Conservation (phyloP, 2,329 filamentous ascomycete genomes). For the Trichoderma gracile region DNA sequence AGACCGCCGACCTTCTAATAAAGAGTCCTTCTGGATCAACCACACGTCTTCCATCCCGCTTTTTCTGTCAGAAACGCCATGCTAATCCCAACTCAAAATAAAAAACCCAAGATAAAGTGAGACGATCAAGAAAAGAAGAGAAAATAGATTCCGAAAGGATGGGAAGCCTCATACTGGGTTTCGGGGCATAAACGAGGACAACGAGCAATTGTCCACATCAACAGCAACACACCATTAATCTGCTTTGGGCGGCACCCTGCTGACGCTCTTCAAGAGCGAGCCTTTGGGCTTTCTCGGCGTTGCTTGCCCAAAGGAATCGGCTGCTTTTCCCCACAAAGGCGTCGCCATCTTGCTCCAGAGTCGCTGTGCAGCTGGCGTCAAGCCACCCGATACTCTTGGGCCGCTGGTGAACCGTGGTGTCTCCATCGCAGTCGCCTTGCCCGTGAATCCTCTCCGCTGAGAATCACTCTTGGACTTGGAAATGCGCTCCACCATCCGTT, state of each 20-base stretch:
- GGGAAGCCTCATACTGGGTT: no score
- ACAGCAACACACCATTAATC: conserved; percentile 3
- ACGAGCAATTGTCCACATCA: neutral
- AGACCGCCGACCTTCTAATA: neutral
- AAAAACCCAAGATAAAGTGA: neutral
- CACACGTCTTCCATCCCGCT: neutral
- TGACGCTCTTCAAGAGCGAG: conserved; percentile 42
- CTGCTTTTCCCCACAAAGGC: conserved; percentile 40
- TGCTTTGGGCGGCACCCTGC: conserved; percentile 32
- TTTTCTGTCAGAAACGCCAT: neutral
- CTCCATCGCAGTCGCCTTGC: conserved; percentile 59
- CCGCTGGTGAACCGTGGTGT: conserved; percentile 72
- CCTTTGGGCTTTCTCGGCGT: conserved; percentile 44
- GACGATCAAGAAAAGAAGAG: neutral
- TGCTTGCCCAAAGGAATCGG: conserved; percentile 39
- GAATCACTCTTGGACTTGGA: conserved; percentile 69
- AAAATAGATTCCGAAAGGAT: no score
- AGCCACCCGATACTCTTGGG: conserved; percentile 54
- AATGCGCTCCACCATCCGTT: conserved; percentile 82
- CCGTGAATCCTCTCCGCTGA: conserved; percentile 59
- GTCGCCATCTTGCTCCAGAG: conserved; percentile 64
- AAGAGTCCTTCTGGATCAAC: neutral
- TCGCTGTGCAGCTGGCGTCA: conserved; percentile 75
- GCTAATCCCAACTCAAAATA: neutral
- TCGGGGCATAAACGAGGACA: neutral